These are phyloP conservation scores for Geotrichum candidum DNA, from an alignment of 1,139 yeast genomes.

Conservation along the genomic window DNA sequence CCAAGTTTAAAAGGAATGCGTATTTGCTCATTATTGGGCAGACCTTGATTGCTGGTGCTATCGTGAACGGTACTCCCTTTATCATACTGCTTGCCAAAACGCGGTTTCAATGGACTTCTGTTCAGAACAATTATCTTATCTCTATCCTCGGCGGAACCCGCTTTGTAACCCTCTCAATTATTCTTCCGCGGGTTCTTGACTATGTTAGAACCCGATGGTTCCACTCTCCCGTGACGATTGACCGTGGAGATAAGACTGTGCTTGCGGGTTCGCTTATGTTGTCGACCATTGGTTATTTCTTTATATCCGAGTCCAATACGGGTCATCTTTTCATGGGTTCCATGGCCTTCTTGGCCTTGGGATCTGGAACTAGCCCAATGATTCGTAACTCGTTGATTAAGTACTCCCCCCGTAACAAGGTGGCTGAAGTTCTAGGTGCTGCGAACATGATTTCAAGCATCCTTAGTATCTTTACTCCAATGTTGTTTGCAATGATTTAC, in stretches of 20 bases:
- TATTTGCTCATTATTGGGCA: slow-evolving; percentile 46
- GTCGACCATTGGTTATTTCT: slow-evolving; percentile 42
- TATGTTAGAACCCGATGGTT: slow-evolving; percentile 33
- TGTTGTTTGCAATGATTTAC: slow-evolving; percentile 29
- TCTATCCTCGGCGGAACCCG: slow-evolving; percentile 49
- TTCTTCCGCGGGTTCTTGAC: slow-evolving; percentile 43
- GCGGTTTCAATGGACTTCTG: slow-evolving; percentile 53
- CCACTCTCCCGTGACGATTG: slow-evolving; percentile 36
- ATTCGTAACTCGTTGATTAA: slow-evolving; percentile 48
- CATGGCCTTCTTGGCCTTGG: slow-evolving; percentile 41
- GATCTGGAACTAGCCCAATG: slow-evolving; percentile 36
- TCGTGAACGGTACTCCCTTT: slow-evolving; percentile 41
- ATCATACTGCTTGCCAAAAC: slow-evolving; percentile 54
- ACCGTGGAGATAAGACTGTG: slow-evolving; percentile 48
- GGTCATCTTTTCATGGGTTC: slow-evolving; percentile 39
- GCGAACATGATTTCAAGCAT: slow-evolving; percentile 28
- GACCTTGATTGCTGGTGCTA: slow-evolving; percentile 37
- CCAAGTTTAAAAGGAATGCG: slow-evolving; percentile 43
- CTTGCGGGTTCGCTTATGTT: slow-evolving; percentile 37
- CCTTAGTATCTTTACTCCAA: slow-evolving; percentile 29
- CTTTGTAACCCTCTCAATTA: slow-evolving; percentile 39
- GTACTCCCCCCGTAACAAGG: slow-evolving; percentile 37
- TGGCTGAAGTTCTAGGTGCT: slow-evolving; percentile 35
- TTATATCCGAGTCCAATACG: slow-evolving; percentile 35
- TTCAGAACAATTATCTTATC: slow-evolving; percentile 52